Evolutionary conservation across 768 basidiomycete genomes (phyloP).

Genomic region (Cytidiella melzeri): DNA sequence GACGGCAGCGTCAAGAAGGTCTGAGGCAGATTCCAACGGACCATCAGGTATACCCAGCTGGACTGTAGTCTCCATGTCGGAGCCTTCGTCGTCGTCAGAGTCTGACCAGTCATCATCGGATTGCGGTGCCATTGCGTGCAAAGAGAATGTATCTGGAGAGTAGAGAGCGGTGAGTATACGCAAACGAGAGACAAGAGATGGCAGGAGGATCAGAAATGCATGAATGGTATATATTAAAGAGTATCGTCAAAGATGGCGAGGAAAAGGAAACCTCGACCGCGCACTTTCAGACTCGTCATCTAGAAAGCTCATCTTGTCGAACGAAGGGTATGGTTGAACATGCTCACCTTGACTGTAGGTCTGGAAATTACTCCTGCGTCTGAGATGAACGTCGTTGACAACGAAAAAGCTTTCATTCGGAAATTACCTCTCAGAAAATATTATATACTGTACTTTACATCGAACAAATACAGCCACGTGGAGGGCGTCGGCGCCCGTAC

Average conservation of each 20-base stretch:
- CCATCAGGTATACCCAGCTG: constrained; percentile 81
- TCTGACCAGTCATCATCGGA: constrained; percentile 71
- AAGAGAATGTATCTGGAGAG: neutral
- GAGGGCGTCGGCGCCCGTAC: too few species aligned
- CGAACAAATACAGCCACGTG: too few species aligned
- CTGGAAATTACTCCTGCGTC: too few species aligned
- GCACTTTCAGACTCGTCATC: constrained; percentile 82
- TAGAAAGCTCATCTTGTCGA: constrained; percentile 43
- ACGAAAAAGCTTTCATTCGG: too few species aligned
- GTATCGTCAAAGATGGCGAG: constrained; percentile 53
- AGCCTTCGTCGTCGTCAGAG: constrained; percentile 71
- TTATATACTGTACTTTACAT: too few species aligned
- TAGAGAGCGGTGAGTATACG: too few species aligned
- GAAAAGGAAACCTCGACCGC: constrained; percentile 55
- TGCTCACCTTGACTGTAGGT: constrained; percentile 3
- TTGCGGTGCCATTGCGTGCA: constrained; percentile 33
- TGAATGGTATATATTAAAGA: constrained; percentile 77
- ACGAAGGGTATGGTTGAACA: neutral
- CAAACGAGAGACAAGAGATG: constrained; percentile 15
- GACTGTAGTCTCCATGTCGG: constrained; percentile 64
- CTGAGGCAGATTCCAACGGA: constrained; percentile 44
- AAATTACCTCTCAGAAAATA: too few species aligned
- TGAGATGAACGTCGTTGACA: too few species aligned
- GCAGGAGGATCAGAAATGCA: constrained; percentile 69
- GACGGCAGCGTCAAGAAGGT: constrained; percentile 71